Evolutionary conservation across 306 rosid genomes (phyloP).

Genomic region (Spatholobus suberectus): DNA sequence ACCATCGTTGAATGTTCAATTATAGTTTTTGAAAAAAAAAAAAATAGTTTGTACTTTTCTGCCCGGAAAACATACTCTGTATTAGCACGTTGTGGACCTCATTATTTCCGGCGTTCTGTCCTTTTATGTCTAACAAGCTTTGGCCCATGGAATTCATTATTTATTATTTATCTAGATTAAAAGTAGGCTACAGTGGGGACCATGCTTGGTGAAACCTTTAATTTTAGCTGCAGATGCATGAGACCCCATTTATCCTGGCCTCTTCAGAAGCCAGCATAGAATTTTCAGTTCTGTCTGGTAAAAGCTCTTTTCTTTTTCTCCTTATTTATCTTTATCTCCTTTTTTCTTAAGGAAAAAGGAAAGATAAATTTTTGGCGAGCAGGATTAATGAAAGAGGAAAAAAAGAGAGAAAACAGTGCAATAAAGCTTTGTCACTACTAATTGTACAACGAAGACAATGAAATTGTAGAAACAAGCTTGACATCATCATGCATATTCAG

Average conservation of each 20-base stretch:
- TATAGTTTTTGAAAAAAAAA: background rate
- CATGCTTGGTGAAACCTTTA: constrained; percentile 22
- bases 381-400: background rate
- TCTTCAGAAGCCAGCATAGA: constrained; percentile 7
- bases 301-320: background rate
- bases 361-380: background rate
- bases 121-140: constrained; percentile 37
- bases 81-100: constrained; percentile 52
- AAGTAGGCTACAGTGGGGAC: constrained; percentile 40
- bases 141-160: constrained; percentile 44
- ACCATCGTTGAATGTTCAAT: constrained; percentile 38
- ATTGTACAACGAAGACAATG: background rate
- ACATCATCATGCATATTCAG: background rate
- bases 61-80: constrained; percentile 19
- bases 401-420: background rate
- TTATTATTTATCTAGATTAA: constrained; percentile 33
- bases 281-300: constrained; percentile 25
- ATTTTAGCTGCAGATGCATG: constrained; percentile 21
- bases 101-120: constrained; percentile 36
- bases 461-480: background rate
- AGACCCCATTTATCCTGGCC: constrained; percentile 7
- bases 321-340: background rate
- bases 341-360: background rate
- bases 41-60: constrained; percentile 24
- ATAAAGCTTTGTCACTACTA: background rate